Base-by-base conservation (phyloP, 2,329 filamentous ascomycete species). In the Pseudogymnoascus sp. region DNA sequence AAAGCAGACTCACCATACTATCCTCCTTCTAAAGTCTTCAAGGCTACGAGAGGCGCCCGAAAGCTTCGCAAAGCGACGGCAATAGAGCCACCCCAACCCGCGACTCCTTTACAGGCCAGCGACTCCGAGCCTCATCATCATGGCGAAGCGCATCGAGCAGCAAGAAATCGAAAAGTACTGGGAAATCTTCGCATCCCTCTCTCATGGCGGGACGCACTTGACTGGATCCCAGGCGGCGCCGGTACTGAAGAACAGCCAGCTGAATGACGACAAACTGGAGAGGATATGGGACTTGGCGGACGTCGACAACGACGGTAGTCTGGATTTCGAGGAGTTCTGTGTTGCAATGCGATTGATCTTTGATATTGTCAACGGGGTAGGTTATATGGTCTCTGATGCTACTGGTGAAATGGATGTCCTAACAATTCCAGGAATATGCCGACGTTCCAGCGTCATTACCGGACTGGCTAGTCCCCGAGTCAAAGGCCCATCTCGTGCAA, bases 321-420 rank as follows among this genome's bases (percentile, higher is more conserved):
- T 99, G 61, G 94, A 99, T 77, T 99, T 99, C 79, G 94, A 99
- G 78, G 94, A 99, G 81, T 99, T 99, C 75, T 99, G 94, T 76
- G 94, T 99, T 63, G 94, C 92, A 39, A 99, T 99, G 94, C 86
- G 94, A 72, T 80, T 99, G 71, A 97, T 97, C 71, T 99, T 97
- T 75, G 94, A 99, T 74, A 80, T 97, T 67, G 87, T 99, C 69
- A 99, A 99, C 72, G 94, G 94, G 70, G 91, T 95, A 81, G 65
- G 83, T 78, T n/a, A n/a, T 55, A 33, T 21, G n/a, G 2, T 9
- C 1, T 35, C 13, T 8, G 44, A 10, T 33, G 48, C 4, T 35
- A 38, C 13, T 33, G 35, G 12, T 64, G 36, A 51, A 55, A 31
- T 51, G n/a, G 48, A 55, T 33, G n/a, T 21, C 2, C 59, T 41